Base-by-base conservation (phyloP, 306 rosid species). In the Rosa lucieae region DNA sequence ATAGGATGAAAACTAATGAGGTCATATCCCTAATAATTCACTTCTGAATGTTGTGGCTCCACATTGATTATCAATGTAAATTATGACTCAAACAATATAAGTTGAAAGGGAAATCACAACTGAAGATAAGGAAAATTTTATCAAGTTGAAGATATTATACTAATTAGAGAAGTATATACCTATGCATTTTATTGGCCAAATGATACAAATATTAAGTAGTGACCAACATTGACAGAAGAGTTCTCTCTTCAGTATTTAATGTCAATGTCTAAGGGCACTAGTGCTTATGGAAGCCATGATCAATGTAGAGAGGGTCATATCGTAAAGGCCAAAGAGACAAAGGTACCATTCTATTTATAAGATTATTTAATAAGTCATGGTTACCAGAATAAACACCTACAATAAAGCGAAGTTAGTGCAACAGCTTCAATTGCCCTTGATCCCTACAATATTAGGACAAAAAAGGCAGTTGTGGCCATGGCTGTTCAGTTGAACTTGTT, bases 361-460 rank as follows among this genome's bases (percentile, higher is more conserved):
- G 13, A 49, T 17, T 20, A 52, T 1, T 15, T 20, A 52, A 18
- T 53, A 58, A 5, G 26, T 8, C 32, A 9, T 58, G 15, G 21
- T n/a, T 1, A 56, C 63, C 8, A n/a, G 63, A n/a, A 56, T 56
- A n/a, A 49, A 4, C 18, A 49, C 55, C 3, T 48, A 12, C 5
- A 3, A 3, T 55, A 56, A 6, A 56, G 62, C 26, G n/a, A 55
- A 56, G 8, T 56, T n/a, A 1, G 52, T 53, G 40, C 44, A 72
- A 43, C 71, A 48, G 55, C 78, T 82, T 59, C 78, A 32, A 32
- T 81, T 66, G 75, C 82, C 5, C 68, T 66, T 46, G 62, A 82
- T 72, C 74, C 81, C 32, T 66, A 72, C 43, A 66, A 58, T n/a
- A 11, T 20, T 14, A 72, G 32, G n/a, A n/a, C 40, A 13, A 69